A percentile compares a stretch with the other conserved stretches of the same genome.
These are phyloP conservation scores for Neofusicoccum sp. DNA, from an alignment of 2,329 filamentous ascomycete genomes.

Conservation along the genomic window DNA sequence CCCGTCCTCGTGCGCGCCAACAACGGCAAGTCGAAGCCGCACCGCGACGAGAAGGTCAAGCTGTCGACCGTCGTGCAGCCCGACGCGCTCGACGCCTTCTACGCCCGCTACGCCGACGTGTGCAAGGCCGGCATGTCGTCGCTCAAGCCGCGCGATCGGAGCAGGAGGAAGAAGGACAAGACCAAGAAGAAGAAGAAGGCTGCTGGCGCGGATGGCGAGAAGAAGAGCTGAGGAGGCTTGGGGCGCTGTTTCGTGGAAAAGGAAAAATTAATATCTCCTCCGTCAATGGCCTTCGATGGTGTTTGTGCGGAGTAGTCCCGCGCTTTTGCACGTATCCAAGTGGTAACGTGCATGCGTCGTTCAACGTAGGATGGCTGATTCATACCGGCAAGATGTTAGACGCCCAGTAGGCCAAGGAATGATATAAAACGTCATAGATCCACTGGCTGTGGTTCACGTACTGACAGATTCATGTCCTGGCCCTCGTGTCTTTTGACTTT, in stretches of 20 bases:
- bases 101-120: constrained; percentile 80
- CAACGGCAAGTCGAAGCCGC: constrained; percentile 66
- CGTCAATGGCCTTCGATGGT: too few species aligned
- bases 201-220: neutral
- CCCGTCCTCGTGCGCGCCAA: constrained; percentile 82
- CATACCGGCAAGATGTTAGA: too few species aligned
- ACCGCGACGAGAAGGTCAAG: constrained; percentile 66
- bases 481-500: too few species aligned
- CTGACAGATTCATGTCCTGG: too few species aligned
- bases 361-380: too few species aligned
- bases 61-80: constrained; percentile 81
- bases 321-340: too few species aligned
- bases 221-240: neutral
- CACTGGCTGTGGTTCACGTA: too few species aligned
- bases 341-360: too few species aligned
- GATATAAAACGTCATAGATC: too few species aligned
- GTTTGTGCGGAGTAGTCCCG: too few species aligned
- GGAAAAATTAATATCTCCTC: neutral
- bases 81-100: constrained; percentile 78
- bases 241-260: neutral
- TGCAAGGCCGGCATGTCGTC: constrained; percentile 88
- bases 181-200: constrained; percentile 63
- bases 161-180: constrained; percentile 78
- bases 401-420: too few species aligned
- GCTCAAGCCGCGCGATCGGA: constrained; percentile 91